Evolutionary conservation across 164 flowering plant species (phyloP), one percentile per base, ranked within the genome.

Genomic region (Brasenia schreberi): DNA sequence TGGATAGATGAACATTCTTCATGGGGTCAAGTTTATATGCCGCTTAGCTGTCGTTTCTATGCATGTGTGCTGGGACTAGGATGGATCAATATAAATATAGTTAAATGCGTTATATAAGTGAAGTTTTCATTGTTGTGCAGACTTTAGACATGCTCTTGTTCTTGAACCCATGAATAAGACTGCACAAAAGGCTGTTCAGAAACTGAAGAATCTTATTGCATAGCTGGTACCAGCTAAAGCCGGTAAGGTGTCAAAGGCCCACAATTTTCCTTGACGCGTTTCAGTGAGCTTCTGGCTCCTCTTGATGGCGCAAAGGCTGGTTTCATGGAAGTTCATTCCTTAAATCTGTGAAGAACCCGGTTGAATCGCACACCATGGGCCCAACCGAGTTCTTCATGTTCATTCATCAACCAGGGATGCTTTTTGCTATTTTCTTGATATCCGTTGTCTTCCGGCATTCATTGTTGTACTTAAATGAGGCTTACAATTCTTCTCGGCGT

Each of bases 131-230:
- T 33, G 39, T 42, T 11, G 7, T 77, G 82, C 90, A 93, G 98
- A 93, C 81, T 93, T 93, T 74, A 78, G 69, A 59, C 78, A 85
- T 63, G 98, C 96, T 18, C 89, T 90, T 72, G 91, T 93, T 71
- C 85, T 93, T 19, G 98, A 93, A 74, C 98, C 98, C 65, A 90
- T 87, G 18, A 93, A 93, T 62, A 90, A 83, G 73, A 85, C 95
- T 72, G 98, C 98, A 58, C 64, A 90, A 10, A 65, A 62, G 6
- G 81, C 97, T 68, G 83, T 84, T 10, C 88, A 87, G 33, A 83
- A 89, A 74, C 72, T 93, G 71, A 82, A 70, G 76, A 87, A 82
- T 77, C 68, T 86, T 69, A 90, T 86, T 74, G 78, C 60, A 69
- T 90, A 84, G 76, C 61, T 53, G 19, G 12, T 53, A n/a, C 56